phyloP scores from a whole-genome alignment of 495 filamentous ascomycete genomes.

The Emericellopsis terricola region DNA sequence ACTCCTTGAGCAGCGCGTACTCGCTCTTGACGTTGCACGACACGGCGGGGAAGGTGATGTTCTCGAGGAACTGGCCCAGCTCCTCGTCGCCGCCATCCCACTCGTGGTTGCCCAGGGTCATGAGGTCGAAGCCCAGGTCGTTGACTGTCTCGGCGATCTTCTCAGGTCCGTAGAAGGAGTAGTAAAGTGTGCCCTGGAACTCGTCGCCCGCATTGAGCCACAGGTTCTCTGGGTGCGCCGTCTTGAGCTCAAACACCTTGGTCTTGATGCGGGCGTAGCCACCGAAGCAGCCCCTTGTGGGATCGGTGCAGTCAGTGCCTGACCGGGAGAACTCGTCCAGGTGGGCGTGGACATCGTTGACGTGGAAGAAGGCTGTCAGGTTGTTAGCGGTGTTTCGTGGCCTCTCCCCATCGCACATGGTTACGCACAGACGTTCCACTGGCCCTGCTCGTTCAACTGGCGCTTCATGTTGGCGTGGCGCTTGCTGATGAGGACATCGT shows the following conservation, averaged over 20 bases:
- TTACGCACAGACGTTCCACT: conserved; percentile 23
- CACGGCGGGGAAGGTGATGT: conserved; percentile 39
- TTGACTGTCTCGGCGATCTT: conserved; percentile 44
- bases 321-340: conserved; percentile 36
- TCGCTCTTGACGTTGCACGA: conserved; percentile 33
- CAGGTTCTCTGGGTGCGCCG: conserved; percentile 32
- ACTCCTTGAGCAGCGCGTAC: conserved; percentile 28
- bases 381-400: neutral
- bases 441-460: conserved; percentile 21
- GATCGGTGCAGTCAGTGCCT: conserved; percentile 33
- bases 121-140: conserved; percentile 36
- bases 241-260: conserved; percentile 28
- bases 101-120: conserved; percentile 45
- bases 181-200: conserved; percentile 43
- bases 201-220: conserved; percentile 39
- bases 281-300: conserved; percentile 34
- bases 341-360: conserved; percentile 45
- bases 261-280: conserved; percentile 38
- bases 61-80: conserved; percentile 31
- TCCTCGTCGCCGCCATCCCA: conserved; percentile 34
- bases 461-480: conserved; percentile 8
- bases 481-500: conserved; percentile 16
- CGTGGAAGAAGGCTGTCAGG: conserved; percentile 30
- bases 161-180: conserved; percentile 37
- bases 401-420: neutral